These are phyloP conservation scores for Cadophora gregata DNA, from an alignment of 2,329 filamentous ascomycete genomes.

Conservation along the genomic window DNA sequence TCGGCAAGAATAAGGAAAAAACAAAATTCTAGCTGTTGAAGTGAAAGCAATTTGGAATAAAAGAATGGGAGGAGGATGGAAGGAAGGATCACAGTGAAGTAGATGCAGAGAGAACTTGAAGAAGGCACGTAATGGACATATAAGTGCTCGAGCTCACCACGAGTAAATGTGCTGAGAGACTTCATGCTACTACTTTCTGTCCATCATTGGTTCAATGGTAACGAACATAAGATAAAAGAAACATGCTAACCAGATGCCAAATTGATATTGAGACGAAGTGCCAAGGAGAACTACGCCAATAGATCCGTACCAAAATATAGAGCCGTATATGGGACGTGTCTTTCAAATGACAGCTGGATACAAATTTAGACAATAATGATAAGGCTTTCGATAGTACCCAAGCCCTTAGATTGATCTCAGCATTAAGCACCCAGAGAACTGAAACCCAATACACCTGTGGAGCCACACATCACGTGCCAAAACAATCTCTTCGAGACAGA, in stretches of 20 bases:
- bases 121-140: background rate
- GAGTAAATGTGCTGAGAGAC: background rate
- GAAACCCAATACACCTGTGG: background rate
- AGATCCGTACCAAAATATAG: background rate
- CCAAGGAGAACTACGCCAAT: background rate
- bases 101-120: background rate
- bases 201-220: background rate
- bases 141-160: background rate
- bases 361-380: background rate
- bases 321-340: background rate
- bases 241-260: constrained; percentile 10
- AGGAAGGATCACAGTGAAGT: background rate
- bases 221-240: background rate
- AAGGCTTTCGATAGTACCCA: background rate
- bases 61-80: background rate
- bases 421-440: background rate
- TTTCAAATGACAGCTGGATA: background rate
- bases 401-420: background rate
- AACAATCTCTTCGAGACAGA: background rate
- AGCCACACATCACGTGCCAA: background rate
- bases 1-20: background rate
- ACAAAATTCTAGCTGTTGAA: background rate
- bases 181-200: background rate
- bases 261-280: background rate
- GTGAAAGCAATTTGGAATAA: background rate